phyloP scores from a whole-genome alignment of 495 filamentous ascomycete genomes.

The Usnea hakonensis region DNA sequence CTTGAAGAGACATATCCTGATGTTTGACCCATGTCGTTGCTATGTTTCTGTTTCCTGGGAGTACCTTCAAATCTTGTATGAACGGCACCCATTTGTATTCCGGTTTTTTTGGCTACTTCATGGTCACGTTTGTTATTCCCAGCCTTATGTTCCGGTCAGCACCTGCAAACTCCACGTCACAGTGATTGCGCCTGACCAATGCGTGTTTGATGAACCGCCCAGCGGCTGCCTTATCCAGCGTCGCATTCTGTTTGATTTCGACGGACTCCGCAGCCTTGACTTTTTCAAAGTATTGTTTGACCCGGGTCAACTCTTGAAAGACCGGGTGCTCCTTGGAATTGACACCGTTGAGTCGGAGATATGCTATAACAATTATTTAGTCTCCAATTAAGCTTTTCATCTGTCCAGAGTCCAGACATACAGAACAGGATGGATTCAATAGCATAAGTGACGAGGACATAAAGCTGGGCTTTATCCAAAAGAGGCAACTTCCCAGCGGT shows the following conservation, averaged over 20 bases:
- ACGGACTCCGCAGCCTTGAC: slow-evolving; percentile 59
- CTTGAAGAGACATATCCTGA: not conserved
- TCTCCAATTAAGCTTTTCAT: not conserved
- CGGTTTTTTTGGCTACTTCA: slow-evolving; percentile 45
- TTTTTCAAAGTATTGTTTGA: slow-evolving; percentile 90
- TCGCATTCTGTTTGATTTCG: slow-evolving; percentile 47
- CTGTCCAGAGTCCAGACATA: slow-evolving; percentile 35
- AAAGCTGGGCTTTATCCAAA: slow-evolving; percentile 88
- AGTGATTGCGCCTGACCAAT: slow-evolving; percentile 42
- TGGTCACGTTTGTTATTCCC: slow-evolving; percentile 57
- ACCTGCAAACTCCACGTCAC: slow-evolving; percentile 1
- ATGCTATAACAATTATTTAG: slow-evolving; percentile 47
- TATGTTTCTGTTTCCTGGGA: slow-evolving; percentile 28
- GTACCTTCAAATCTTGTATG: slow-evolving; percentile 41
- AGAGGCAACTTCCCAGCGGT: slow-evolving; percentile 73
- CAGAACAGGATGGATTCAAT: slow-evolving; percentile 91
- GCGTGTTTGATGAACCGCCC: slow-evolving; percentile 72
- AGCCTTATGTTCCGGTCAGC: slow-evolving; percentile 33
- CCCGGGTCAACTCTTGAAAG: slow-evolving; percentile 72
- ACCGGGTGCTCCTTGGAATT: slow-evolving; percentile 78
- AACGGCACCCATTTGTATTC: slow-evolving; percentile 45
- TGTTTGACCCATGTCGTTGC: not conserved
- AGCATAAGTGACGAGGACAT: slow-evolving; percentile 73
- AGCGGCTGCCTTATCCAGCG: slow-evolving; percentile 73
- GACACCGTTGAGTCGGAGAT: slow-evolving; percentile 69